Evolutionary conservation across 169 alveolate genomes (phyloP), one percentile per base, ranked within the genome.

Genomic region (Plasmodium falciparum): DNA sequence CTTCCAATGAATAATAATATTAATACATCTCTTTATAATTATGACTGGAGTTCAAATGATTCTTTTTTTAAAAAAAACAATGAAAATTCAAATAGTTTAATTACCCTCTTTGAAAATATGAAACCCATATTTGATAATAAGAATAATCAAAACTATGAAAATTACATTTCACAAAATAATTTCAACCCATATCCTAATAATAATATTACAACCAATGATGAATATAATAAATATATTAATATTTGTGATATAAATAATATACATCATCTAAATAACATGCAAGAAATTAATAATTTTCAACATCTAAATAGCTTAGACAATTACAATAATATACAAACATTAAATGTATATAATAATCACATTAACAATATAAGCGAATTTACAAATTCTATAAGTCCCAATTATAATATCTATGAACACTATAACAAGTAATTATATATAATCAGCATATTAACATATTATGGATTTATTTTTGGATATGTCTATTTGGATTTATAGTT

Each of bases 21-120:
- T 15, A 75, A 62, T 20, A 63, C 88, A 0, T 61, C 88, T 39
- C 39, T 75, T 1, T 63, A 63, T 63, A 75, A 62, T 33, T 75
- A 62, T 5, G 88, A 62, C 33, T 24, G 43, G 5, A 62, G 50
- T 49, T 54, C 62, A 52, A 62, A 75, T 63, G 75, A 75, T 17
- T 33, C 74, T 7, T 62, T 43, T 29, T 11, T 54, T 1, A 63
- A 75, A 56, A 26, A 22, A 7, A 33, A 33, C 45, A 63, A 20
- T n/a, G 62, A 66, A 29, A 22, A 69, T 15, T 15, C 39, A 9
- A 69, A 11, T 47, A 69, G 49, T 22, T 56, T 39, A 20, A 45
- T 74, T 20, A 0, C 72, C 3, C 45, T 74, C 61, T 58, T 58
- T 43, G 88, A 74, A 20, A 59, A 17, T 59, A 74, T 74, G 88